These are phyloP conservation scores for Ustilago trichophora DNA, from an alignment of 1,284 basidiomycete genomes.

Conservation along the genomic window DNA sequence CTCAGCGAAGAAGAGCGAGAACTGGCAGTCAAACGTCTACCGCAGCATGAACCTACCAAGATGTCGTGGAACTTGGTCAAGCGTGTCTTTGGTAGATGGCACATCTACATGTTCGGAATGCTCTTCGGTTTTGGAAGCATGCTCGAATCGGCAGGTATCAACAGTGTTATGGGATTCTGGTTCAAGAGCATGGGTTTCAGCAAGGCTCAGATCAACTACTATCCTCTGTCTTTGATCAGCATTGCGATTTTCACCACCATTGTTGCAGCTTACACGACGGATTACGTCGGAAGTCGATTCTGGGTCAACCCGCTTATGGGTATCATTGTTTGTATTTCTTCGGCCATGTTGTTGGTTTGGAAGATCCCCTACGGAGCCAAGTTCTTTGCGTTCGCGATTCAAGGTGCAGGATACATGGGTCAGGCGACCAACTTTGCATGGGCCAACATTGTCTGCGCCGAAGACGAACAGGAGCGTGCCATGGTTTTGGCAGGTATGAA, in stretches of 20 bases:
- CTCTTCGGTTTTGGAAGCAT: constrained; percentile 74
- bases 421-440: constrained; percentile 65
- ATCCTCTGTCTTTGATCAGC: constrained; percentile 38
- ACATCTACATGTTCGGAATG: constrained; percentile 66
- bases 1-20: constrained; percentile 72
- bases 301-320: constrained; percentile 51
- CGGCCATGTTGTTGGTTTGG: constrained; percentile 49
- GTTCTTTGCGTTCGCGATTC: constrained; percentile 57
- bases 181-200: constrained; percentile 69
- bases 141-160: constrained; percentile 76
- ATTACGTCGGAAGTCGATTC: constrained; percentile 29
- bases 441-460: constrained; percentile 55
- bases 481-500: constrained; percentile 56
- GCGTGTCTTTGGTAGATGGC: constrained; percentile 74
- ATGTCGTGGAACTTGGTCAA: constrained; percentile 67
- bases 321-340: constrained; percentile 26
- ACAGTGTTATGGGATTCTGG: constrained; percentile 80
- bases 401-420: constrained; percentile 57
- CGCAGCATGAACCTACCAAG: constrained; percentile 70
- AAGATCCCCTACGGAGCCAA: constrained; percentile 50
- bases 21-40: constrained; percentile 31
- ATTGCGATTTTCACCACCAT: constrained; percentile 49
- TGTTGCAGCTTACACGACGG: constrained; percentile 36
- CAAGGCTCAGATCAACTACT: constrained; percentile 45
- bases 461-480: constrained; percentile 60